phyloP scores from a whole-genome alignment of 805 yeast genomes.

The Barnettozyma populi region DNA sequence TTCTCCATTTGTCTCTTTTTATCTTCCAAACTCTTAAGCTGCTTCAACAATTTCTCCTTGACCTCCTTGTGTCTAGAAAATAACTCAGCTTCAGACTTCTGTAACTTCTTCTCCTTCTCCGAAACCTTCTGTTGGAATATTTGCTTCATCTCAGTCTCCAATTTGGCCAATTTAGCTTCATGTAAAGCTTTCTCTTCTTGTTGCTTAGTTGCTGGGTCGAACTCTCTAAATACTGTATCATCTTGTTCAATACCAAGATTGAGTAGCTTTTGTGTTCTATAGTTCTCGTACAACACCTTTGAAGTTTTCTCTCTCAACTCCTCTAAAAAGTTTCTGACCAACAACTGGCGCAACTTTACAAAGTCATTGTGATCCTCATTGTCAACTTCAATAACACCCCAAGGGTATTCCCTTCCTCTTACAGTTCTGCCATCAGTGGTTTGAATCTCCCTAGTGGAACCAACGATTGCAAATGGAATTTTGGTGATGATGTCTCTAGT shows the following conservation, averaged over 20 bases:
- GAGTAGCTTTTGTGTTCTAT: constrained; percentile 76
- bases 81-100: constrained; percentile 93
- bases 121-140: constrained; percentile 95
- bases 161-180: constrained; percentile 86
- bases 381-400: constrained; percentile 96
- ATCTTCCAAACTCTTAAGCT: constrained; percentile 85
- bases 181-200: constrained; percentile 91
- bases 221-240: constrained; percentile 86
- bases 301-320: constrained; percentile 86
- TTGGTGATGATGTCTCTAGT: constrained; percentile 61
- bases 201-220: constrained; percentile 87
- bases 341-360: constrained; percentile 78
- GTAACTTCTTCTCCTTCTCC: constrained; percentile 95
- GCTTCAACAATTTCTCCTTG: constrained; percentile 89
- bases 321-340: constrained; percentile 86
- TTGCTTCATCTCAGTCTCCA: constrained; percentile 94
- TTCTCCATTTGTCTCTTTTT: constrained; percentile 78
- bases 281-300: constrained; percentile 73
- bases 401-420: constrained; percentile 91
- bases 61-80: constrained; percentile 94
- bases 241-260: constrained; percentile 90
- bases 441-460: constrained; percentile 71
- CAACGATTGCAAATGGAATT: constrained; percentile 92
- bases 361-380: constrained; percentile 93
- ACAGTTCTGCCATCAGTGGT: constrained; percentile 69